Evolutionary conservation across 768 basidiomycete species (phyloP).

Genomic region (Arthromyces matolae): DNA sequence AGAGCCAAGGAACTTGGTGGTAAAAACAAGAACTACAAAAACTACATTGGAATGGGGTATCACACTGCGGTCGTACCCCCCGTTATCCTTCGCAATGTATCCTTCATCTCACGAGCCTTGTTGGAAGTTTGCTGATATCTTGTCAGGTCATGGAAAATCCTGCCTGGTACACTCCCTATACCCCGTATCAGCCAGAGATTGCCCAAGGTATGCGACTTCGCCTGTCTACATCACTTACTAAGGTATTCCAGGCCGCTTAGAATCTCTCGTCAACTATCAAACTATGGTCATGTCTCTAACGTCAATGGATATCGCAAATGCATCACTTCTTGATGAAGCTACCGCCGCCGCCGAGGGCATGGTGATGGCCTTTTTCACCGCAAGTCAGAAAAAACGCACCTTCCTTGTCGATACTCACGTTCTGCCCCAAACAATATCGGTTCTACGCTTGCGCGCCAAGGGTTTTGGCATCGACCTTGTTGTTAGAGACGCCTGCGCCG

Average conservation of each 20-base stretch:
- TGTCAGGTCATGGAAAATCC: slow-evolving; percentile 87
- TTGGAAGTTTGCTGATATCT: not conserved
- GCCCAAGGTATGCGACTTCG: slow-evolving; percentile 70
- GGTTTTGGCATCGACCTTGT: slow-evolving; percentile 88
- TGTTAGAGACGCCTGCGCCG: slow-evolving; percentile 55
- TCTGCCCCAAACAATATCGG: slow-evolving; percentile 84
- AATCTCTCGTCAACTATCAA: slow-evolving; percentile 95
- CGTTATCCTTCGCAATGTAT: slow-evolving; percentile 87
- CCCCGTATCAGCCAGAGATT: slow-evolving; percentile 95
- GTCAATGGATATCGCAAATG: slow-evolving; percentile 92
- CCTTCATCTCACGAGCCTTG: slow-evolving; percentile 18
- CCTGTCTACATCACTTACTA: not conserved
- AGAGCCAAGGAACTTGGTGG: slow-evolving; percentile 74
- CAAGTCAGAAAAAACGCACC: slow-evolving; percentile 68
- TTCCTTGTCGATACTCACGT: slow-evolving; percentile 87
- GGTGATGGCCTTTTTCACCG: slow-evolving; percentile 83
- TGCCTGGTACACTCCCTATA: slow-evolving; percentile 97
- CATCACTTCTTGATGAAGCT: slow-evolving; percentile 91
- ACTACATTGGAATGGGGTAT: slow-evolving; percentile 98
- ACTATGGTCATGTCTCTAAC: slow-evolving; percentile 95
- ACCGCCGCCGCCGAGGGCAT: slow-evolving; percentile 95
- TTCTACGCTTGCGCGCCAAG: slow-evolving; percentile 86
- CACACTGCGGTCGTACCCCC: slow-evolving; percentile 94
- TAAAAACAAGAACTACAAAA: slow-evolving; percentile 80
- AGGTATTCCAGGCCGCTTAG: slow-evolving; percentile 72